Evolutionary conservation across 2,329 filamentous ascomycete genomes (phyloP), one percentile per base, ranked within the genome.

Genomic region (Clathrospora elynae): DNA sequence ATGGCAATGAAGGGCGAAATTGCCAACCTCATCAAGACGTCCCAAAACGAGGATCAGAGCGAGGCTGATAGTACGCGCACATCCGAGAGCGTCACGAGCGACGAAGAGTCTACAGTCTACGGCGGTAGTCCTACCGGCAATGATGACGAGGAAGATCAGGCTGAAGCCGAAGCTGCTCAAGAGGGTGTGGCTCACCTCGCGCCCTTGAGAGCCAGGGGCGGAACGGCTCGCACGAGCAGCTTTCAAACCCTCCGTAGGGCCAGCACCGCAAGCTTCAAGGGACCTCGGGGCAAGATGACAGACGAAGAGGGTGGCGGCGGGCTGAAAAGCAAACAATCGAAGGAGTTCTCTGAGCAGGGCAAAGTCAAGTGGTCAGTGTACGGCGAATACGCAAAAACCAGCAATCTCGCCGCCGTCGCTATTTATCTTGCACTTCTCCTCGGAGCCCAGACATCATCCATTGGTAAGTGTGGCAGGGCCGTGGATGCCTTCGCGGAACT

Each of bases 291-390:
- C 57, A 96, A 93, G 71, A 71, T 92, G 20, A 81, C 78, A 0
- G 92, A 97, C 57, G 90, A 97, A 60, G 89, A 92, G 71, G 84
- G 88, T 37, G 82, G 81, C 2, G 79, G 67, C 2, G 79, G 67
- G 39, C 76, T 86, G 61, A 92, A 89, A 73, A 90, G 87, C 30
- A 89, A 85, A 65, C 91, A 96, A 71, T 80, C 78, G 42, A 95
- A 96, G 72, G 93, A 99, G 70, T 86, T 87, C 55, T 81, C 83
- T 2, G 90, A 99, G 70, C 90, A 99, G 73, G 93, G 93, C 62
- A 96, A 97, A 69, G 93, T 99, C 58, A 97, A 96, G 71, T 97
- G 93, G 91, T 81, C 85, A 53, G 92, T 99, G 18, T 99, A 99
- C 66, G 77, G 78, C 12, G 91, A 96, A 72, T 99, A 99, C 63